Evolutionary conservation across 176 grass and related monocot genomes (phyloP).

Genomic region (Oryza meridionalis): DNA sequence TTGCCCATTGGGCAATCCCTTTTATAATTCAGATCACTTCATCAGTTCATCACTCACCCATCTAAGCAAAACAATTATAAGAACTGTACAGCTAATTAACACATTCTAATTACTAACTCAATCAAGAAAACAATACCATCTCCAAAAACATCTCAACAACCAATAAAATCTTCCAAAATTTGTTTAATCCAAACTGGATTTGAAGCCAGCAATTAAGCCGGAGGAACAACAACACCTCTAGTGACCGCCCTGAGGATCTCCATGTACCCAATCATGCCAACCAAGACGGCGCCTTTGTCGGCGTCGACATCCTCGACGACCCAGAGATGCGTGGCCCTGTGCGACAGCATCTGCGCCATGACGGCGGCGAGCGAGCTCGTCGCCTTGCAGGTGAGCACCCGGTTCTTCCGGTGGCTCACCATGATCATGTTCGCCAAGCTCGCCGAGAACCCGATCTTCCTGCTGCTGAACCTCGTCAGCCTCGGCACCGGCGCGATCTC

Average conservation of each 20-base stretch:
- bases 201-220: conserved; percentile 25
- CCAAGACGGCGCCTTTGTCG: conserved; percentile 32
- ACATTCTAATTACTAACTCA: no score
- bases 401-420: conserved; percentile 48
- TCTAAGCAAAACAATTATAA: neutral
- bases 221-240: conserved; percentile 20
- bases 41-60: neutral
- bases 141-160: no score
- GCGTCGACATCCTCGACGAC: conserved; percentile 39
- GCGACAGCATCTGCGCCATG: conserved; percentile 71
- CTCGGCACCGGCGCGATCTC: neutral
- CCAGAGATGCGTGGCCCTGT: conserved; percentile 63
- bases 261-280: conserved; percentile 62
- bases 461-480: conserved; percentile 26
- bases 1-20: neutral
- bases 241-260: conserved; percentile 62
- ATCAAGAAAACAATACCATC: no score
- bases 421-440: conserved; percentile 35
- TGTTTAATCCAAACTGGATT: neutral
- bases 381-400: conserved; percentile 53
- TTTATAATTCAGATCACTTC: neutral
- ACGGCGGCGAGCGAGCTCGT: conserved; percentile 67
- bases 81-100: neutral
- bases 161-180: no score
- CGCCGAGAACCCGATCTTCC: conserved; percentile 32